These are phyloP conservation scores for Pezicula carpinea DNA, from an alignment of 2,329 filamentous ascomycete species.

Conservation along the genomic window DNA sequence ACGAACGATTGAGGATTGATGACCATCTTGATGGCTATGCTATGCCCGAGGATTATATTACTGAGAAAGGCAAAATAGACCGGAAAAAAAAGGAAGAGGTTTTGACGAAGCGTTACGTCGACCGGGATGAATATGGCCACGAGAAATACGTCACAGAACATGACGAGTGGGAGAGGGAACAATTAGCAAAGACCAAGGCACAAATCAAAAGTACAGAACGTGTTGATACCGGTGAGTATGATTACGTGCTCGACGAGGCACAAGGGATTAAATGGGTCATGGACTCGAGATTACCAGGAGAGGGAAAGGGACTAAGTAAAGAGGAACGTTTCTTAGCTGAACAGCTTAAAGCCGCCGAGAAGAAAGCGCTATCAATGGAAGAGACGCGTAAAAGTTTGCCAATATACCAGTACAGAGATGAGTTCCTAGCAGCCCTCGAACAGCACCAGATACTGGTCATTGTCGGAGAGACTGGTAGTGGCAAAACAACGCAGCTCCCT, in stretches of 20 bases:
- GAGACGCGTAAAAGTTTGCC: slow-evolving; percentile 87
- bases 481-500: slow-evolving; percentile 92
- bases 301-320: slow-evolving; percentile 65
- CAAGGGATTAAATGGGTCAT: slow-evolving; percentile 83
- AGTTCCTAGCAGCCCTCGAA: slow-evolving; percentile 81
- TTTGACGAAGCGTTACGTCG: slow-evolving; percentile 85
- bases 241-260: slow-evolving; percentile 86
- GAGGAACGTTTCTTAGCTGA: slow-evolving; percentile 76
- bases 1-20: slow-evolving; percentile 82
- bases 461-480: slow-evolving; percentile 89
- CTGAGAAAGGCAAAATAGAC: slow-evolving; percentile 86
- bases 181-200: slow-evolving; percentile 76
- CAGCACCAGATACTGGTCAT: slow-evolving; percentile 86
- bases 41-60: slow-evolving; percentile 93
- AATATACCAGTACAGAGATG: slow-evolving; percentile 81
- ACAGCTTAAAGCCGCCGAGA: slow-evolving; percentile 83
- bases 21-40: slow-evolving; percentile 89
- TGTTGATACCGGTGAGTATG: slow-evolving; percentile 78
- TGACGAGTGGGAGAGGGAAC: slow-evolving; percentile 93
- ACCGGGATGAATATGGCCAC: slow-evolving; percentile 79
- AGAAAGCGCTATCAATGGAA: slow-evolving; percentile 81
- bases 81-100: slow-evolving; percentile 83
- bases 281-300: slow-evolving; percentile 68
- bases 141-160: slow-evolving; percentile 91
- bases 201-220: slow-evolving; percentile 74